Conservation (phyloP, 2,329 filamentous ascomycete genomes). For the Dendryphion nanum region DNA sequence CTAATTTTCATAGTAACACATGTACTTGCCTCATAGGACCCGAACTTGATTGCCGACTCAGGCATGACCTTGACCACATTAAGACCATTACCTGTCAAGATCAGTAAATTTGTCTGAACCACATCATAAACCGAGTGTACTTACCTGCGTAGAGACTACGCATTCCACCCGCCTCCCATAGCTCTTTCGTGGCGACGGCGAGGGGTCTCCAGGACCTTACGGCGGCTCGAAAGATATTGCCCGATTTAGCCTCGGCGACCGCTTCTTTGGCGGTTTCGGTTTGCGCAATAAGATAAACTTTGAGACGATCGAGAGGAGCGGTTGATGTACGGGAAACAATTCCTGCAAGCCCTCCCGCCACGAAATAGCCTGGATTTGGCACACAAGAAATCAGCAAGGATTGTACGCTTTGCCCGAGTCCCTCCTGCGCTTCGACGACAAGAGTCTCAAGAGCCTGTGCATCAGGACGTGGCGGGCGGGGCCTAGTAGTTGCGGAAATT, state of each 20-base stretch:
- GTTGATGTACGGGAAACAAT: slow-evolving; percentile 94
- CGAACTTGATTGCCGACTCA: slow-evolving; percentile 97
- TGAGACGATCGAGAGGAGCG: slow-evolving; percentile 91
- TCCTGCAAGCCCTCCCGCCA: slow-evolving; percentile 91
- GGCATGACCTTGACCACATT: slow-evolving; percentile 99
- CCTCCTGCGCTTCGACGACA: slow-evolving; percentile 25
- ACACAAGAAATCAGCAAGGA: slow-evolving; percentile 58
- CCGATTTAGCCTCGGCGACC: slow-evolving; percentile 66
- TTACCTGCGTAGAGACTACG: slow-evolving; percentile 89
- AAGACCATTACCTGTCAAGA: slow-evolving; percentile 75
- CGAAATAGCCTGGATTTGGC: slow-evolving; percentile 93
- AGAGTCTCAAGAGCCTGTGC: slow-evolving; percentile 22
- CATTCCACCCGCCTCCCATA: slow-evolving; percentile 84
- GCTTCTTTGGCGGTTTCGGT: slow-evolving; percentile 63
- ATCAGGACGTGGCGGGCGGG: slow-evolving; percentile 38
- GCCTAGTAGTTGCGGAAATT: slow-evolving; percentile 8
- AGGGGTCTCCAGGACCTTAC: slow-evolving; percentile 69
- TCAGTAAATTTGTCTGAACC: slow-evolving; percentile 10
- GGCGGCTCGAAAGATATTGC: slow-evolving; percentile 63
- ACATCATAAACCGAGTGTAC: slow-evolving; percentile 23
- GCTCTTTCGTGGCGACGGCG: slow-evolving; percentile 67
- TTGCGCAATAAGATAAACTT: slow-evolving; percentile 95
- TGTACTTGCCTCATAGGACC: slow-evolving; percentile 74
- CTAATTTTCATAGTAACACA: slow-evolving; percentile 1
- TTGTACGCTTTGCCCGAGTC: slow-evolving; percentile 35